A percentile compares a stretch with the other conserved stretches of the same genome.
These are phyloP conservation scores for Aethionema arabicum DNA, from an alignment of 345 rosid species.

Conservation along the genomic window DNA sequence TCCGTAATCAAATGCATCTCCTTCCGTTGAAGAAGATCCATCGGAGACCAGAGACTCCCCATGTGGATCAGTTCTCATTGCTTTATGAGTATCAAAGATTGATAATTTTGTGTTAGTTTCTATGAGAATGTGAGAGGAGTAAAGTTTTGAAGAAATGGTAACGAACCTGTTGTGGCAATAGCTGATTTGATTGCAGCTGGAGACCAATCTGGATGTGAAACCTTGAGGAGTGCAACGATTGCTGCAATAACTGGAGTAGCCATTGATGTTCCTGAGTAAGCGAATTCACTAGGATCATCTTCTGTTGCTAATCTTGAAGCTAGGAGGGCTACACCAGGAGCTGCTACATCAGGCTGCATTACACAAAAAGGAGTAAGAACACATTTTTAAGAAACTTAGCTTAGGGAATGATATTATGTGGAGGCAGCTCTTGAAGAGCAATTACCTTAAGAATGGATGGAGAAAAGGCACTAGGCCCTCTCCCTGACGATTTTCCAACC, in stretches of 20 bases:
- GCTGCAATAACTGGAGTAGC: slow-evolving; percentile 59
- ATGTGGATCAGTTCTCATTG: slow-evolving; percentile 36
- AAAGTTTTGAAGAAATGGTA: not conserved
- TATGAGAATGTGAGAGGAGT: not conserved
- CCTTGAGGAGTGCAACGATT: slow-evolving; percentile 36
- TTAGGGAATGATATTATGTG: no score
- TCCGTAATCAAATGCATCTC: slow-evolving; percentile 63
- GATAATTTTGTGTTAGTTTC: slow-evolving; percentile 8
- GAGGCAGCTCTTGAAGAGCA: no score
- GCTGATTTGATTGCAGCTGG: slow-evolving; percentile 64
- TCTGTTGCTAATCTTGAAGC: not conserved
- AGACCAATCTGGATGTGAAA: slow-evolving; percentile 52
- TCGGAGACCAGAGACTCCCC: slow-evolving; percentile 46
- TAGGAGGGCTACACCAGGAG: slow-evolving; percentile 28
- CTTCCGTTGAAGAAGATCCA: slow-evolving; percentile 45
- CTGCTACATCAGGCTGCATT: slow-evolving; percentile 36
- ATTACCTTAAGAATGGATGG: slow-evolving; percentile 50
- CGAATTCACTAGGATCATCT: slow-evolving; percentile 21
- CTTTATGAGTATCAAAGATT: not conserved
- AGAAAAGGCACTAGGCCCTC: slow-evolving; percentile 49
- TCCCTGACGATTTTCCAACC: slow-evolving; percentile 35
- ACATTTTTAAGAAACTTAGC: no score
- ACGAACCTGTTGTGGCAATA: slow-evolving; percentile 50
- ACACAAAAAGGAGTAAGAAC: no score
- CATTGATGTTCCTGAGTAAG: slow-evolving; percentile 60